A percentile compares a stretch with the other conserved stretches of the same genome.
phyloP scores from a whole-genome alignment of 2,329 filamentous ascomycete species.

The Claviceps arundinis region DNA sequence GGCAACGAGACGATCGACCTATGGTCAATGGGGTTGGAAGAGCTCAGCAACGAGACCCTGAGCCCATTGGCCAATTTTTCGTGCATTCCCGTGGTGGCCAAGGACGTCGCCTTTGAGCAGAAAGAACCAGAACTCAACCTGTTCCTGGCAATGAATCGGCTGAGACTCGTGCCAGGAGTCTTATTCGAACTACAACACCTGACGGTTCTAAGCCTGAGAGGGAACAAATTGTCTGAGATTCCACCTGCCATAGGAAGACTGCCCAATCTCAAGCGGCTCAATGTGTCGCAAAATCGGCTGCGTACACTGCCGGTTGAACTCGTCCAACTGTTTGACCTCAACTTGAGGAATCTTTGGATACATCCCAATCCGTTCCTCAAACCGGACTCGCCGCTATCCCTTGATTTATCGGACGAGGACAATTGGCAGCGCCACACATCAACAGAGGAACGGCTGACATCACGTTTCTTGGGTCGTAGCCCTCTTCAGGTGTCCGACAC shows the following conservation, averaged over 20 bases:
- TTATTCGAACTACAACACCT: slow-evolving; percentile 50
- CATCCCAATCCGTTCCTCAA: slow-evolving; percentile 51
- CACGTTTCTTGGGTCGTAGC: slow-evolving; percentile 16
- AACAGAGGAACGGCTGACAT: slow-evolving; percentile 11
- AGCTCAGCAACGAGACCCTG: slow-evolving; percentile 43
- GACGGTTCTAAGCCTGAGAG: slow-evolving; percentile 52
- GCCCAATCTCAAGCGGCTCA: slow-evolving; percentile 45
- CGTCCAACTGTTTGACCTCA: slow-evolving; percentile 37
- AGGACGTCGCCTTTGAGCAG: slow-evolving; percentile 45
- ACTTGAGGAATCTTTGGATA: slow-evolving; percentile 38
- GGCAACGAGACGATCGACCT: slow-evolving; percentile 49
- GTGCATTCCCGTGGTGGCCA: slow-evolving; percentile 38
- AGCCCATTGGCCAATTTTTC: slow-evolving; percentile 41
- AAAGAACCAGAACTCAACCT: slow-evolving; percentile 47
- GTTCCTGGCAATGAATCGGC: slow-evolving; percentile 45
- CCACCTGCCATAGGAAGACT: slow-evolving; percentile 47
- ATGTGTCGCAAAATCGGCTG: slow-evolving; percentile 51
- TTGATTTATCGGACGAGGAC: slow-evolving; percentile 3
- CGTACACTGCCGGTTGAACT: slow-evolving; percentile 50
- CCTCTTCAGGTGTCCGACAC: slow-evolving; percentile 20
- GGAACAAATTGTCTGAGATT: slow-evolving; percentile 47
- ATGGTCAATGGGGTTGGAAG: slow-evolving; percentile 40
- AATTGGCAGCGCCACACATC: neutral
- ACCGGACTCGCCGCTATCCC: slow-evolving; percentile 13
- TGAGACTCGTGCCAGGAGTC: slow-evolving; percentile 42